phyloP scores from a whole-genome alignment of 2,329 filamentous ascomycete genomes.

The Tothia fuscella region DNA sequence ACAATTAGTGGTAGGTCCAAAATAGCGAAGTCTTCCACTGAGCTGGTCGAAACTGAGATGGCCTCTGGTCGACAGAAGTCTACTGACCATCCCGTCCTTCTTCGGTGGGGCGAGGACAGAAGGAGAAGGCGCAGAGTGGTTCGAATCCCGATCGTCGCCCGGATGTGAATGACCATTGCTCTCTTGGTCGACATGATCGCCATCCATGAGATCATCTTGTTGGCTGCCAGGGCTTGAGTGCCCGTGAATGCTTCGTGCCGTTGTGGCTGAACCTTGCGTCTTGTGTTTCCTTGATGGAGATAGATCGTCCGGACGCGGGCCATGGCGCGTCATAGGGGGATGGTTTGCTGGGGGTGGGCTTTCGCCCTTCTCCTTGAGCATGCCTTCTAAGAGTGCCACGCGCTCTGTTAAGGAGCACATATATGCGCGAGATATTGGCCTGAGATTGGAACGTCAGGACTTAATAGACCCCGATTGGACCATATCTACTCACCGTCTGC shows the following conservation, averaged over 20 bases:
- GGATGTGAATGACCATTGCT: constrained; percentile 16
- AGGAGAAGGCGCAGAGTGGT: constrained; percentile 18
- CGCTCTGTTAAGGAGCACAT: constrained; percentile 45
- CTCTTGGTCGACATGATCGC: constrained; percentile 16
- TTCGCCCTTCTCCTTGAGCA: constrained; percentile 40
- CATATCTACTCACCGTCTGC: constrained; percentile 33
- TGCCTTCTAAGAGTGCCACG: constrained; percentile 39
- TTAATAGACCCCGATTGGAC: neutral
- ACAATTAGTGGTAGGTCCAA: constrained; percentile 42
- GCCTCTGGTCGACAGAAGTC: constrained; percentile 37
- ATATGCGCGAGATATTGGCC: constrained; percentile 46
- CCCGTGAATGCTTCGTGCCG: constrained; percentile 15
- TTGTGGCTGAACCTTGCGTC: constrained; percentile 14
- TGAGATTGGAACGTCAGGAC: constrained; percentile 17
- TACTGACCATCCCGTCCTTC: constrained; percentile 37
- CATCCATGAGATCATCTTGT: constrained; percentile 20
- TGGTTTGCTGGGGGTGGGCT: constrained; percentile 39
- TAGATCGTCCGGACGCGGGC: constrained; percentile 21
- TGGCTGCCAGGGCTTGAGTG: constrained; percentile 23
- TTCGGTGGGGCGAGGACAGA: constrained; percentile 23
- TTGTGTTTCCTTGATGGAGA: constrained; percentile 13
- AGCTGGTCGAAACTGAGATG: constrained; percentile 41
- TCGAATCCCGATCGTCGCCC: constrained; percentile 17
- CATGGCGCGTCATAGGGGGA: constrained; percentile 38
- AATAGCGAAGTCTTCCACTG: constrained; percentile 39